Evolutionary conservation across 106 monocot species (phyloP).

Genomic region (Allium sativum): DNA sequence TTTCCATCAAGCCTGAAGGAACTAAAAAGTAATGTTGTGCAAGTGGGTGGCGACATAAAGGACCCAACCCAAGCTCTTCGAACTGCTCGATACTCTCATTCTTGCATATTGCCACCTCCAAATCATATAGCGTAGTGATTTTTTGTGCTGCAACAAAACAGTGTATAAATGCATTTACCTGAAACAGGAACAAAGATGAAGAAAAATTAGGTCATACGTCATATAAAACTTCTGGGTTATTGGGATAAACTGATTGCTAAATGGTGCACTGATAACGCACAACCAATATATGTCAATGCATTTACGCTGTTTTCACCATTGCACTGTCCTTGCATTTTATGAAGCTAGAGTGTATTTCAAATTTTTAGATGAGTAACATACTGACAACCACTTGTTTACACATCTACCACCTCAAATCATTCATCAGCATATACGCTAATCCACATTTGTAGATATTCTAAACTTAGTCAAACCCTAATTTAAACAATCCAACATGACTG

Average conservation of each 20-base stretch:
- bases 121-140: constrained; percentile 63
- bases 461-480: neutral
- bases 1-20: constrained; percentile 28
- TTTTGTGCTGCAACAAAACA: constrained; percentile 62
- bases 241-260: neutral
- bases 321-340: too few relatives aligned
- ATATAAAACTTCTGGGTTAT: neutral
- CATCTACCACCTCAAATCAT: too few relatives aligned
- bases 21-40: constrained; percentile 62
- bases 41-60: constrained; percentile 55
- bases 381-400: too few relatives aligned
- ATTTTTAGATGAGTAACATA: too few relatives aligned
- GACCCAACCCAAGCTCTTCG: constrained; percentile 79
- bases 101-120: constrained; percentile 67
- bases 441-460: too few relatives aligned
- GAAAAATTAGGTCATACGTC: neutral
- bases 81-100: constrained; percentile 61
- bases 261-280: neutral
- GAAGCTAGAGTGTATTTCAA: too few relatives aligned
- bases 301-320: too few relatives aligned
- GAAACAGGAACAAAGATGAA: neutral
- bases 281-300: too few relatives aligned
- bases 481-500: neutral
- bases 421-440: too few relatives aligned
- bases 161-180: constrained; percentile 83